These are phyloP conservation scores for Petrea volubilis DNA, from an alignment of 257 asterid genomes.

Conservation along the genomic window DNA sequence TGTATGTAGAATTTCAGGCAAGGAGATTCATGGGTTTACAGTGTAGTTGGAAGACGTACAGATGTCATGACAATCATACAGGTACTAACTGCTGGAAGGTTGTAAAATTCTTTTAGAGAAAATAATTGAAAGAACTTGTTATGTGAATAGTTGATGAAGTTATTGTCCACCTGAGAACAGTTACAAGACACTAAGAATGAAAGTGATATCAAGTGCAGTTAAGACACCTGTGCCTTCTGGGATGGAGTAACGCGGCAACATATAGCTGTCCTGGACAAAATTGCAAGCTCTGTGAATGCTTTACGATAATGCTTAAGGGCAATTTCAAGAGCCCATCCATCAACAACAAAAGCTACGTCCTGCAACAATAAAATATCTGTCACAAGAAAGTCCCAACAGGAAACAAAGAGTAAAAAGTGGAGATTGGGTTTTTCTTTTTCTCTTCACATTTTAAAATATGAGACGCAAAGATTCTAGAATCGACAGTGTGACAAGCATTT, in stretches of 20 bases:
- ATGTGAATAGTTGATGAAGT: not conserved
- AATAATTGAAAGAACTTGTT: not conserved
- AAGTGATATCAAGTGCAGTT: constrained; percentile 5
- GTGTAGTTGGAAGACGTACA: not conserved
- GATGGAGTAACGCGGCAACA: constrained; percentile 99
- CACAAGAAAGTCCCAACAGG: constrained; percentile 18
- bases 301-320: constrained; percentile 85
- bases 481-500: not conserved
- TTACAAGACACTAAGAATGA: constrained; percentile 5
- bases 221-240: constrained; percentile 94
- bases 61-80: not conserved
- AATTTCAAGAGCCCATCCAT: constrained; percentile 99
- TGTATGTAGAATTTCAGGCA: not conserved
- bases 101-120: not conserved
- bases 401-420: constrained; percentile 10
- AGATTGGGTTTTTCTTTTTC: constrained; percentile 1
- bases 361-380: constrained; percentile 37
- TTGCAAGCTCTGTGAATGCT: constrained; percentile 92
- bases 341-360: constrained; percentile 98
- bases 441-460: not conserved
- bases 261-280: constrained; percentile 91
- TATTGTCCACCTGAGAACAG: constrained; percentile 6
- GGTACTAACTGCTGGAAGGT: not conserved
- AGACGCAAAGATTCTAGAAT: not conserved
- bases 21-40: constrained; percentile 1